A percentile compares a stretch with the other conserved stretches of the same genome.
Conservation (phyloP, 1,284 basidiomycete genomes). For the Ustilago esculenta region DNA sequence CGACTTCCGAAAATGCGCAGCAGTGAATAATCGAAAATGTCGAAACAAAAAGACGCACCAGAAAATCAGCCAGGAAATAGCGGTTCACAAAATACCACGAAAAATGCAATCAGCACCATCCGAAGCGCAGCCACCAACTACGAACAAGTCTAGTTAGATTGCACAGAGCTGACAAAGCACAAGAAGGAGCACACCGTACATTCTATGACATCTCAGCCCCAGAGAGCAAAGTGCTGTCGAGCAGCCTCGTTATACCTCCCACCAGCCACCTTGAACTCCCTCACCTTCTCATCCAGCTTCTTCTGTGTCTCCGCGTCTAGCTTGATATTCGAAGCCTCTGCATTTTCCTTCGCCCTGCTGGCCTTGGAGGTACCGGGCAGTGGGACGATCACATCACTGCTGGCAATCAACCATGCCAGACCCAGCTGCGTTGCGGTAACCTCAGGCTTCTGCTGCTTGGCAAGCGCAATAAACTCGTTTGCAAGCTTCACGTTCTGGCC, state of each 20-base stretch:
- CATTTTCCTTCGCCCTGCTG: constrained; percentile 61
- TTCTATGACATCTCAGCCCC: constrained; percentile 16
- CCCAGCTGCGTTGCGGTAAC: constrained; percentile 73
- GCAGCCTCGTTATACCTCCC: constrained; percentile 36
- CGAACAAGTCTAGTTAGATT: no score
- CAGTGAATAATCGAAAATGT: neutral
- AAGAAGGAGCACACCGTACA: no score
- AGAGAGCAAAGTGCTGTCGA: constrained; percentile 14
- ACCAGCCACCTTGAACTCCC: constrained; percentile 26
- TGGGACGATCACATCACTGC: constrained; percentile 71
- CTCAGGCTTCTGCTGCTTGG: constrained; percentile 21
- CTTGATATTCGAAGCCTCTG: constrained; percentile 52
- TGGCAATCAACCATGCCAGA: constrained; percentile 72
- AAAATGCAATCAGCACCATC: no score
- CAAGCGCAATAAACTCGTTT: constrained; percentile 68
- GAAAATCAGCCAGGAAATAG: no score
- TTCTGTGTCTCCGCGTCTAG: constrained; percentile 52
- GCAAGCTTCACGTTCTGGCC: constrained; percentile 73
- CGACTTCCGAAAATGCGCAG: constrained; percentile 1
- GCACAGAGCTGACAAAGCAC: no score
- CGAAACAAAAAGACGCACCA: constrained; percentile 4
- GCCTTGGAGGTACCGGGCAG: constrained; percentile 71
- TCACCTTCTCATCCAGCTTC: constrained; percentile 45
- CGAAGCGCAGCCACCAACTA: no score
- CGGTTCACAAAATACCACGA: no score